Conservation (phyloP, 768 basidiomycete genomes). For the Amanita exitialis region DNA sequence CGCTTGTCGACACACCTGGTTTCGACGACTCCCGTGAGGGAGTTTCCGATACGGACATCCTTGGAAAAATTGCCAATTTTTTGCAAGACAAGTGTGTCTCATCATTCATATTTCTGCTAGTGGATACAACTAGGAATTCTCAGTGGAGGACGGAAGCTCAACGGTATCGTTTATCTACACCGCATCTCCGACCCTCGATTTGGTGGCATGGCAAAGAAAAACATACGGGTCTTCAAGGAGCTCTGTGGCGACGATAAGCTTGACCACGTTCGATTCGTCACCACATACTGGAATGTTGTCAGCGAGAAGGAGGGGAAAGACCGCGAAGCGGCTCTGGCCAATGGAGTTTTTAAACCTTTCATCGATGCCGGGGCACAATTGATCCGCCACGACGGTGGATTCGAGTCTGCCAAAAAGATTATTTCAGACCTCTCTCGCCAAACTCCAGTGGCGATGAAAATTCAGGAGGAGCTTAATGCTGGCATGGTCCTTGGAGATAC, state of each 20-base stretch:
- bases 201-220: constrained; percentile 29
- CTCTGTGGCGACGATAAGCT: constrained; percentile 27
- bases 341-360: constrained; percentile 23
- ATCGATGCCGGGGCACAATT: constrained; percentile 30
- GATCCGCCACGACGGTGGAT: constrained; percentile 25
- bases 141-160: constrained; percentile 17
- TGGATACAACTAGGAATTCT: background rate
- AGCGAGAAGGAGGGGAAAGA: too few species aligned
- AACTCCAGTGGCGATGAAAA: constrained; percentile 8
- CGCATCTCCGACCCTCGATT: constrained; percentile 28
- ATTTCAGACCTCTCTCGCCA: constrained; percentile 18
- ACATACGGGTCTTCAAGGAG: constrained; percentile 35
- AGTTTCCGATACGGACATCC: constrained; percentile 22
- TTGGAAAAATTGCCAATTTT: constrained; percentile 21
- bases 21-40: constrained; percentile 26
- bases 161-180: constrained; percentile 32
- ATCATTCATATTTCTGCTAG: background rate
- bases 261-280: too few species aligned
- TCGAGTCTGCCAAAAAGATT: constrained; percentile 20
- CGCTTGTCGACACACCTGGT: constrained; percentile 33
- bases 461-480: constrained; percentile 13
- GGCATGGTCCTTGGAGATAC: constrained; percentile 23
- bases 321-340: too few species aligned
- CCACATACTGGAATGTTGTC: too few species aligned
- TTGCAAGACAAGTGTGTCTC: constrained; percentile 11